Percentiles rank a stretch among this genome's conserved stretches.
phyloP scores from a whole-genome alignment of 1,139 yeast genomes.

The Kurtzmaniella quercitrusa region DNA sequence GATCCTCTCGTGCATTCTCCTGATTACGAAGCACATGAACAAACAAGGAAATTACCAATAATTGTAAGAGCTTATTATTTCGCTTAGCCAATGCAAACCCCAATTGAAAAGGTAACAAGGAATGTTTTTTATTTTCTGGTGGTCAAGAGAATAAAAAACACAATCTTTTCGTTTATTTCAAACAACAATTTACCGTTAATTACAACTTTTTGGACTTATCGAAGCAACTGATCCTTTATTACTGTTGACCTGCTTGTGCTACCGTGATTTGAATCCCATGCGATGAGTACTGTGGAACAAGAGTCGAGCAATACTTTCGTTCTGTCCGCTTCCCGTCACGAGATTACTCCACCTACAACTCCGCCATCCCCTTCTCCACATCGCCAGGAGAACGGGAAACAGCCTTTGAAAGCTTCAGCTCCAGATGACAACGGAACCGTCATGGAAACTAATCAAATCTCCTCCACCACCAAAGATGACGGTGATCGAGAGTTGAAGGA shows the following conservation, averaged over 20 bases:
- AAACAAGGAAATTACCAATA: neutral
- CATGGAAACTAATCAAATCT: too few relatives aligned
- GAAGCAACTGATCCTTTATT: neutral
- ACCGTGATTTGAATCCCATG: neutral
- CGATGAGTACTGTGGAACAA: neutral
- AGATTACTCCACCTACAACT: slow-evolving; percentile 7
- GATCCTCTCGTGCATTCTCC: neutral
- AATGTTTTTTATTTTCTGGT: neutral
- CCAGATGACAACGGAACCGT: too few relatives aligned
- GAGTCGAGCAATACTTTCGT: neutral
- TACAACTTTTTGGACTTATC: neutral
- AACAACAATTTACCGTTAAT: neutral
- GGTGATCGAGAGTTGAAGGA: slow-evolving; percentile 13
- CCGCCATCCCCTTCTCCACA: slow-evolving; percentile 6
- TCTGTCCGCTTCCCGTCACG: slow-evolving; percentile 1
- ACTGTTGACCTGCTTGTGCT: too few relatives aligned
- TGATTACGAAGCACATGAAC: neutral
- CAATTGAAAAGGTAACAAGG: neutral
- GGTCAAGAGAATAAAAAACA: neutral
- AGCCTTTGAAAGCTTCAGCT: neutral
- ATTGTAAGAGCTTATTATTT: neutral
- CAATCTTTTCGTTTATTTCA: slow-evolving; percentile 1
- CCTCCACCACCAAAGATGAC: neutral
- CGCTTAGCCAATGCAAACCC: neutral
- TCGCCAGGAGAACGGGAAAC: slow-evolving; percentile 4